These are phyloP conservation scores for Ceratocystis colombiana DNA, from an alignment of 2,329 filamentous ascomycete species.

Conservation along the genomic window DNA sequence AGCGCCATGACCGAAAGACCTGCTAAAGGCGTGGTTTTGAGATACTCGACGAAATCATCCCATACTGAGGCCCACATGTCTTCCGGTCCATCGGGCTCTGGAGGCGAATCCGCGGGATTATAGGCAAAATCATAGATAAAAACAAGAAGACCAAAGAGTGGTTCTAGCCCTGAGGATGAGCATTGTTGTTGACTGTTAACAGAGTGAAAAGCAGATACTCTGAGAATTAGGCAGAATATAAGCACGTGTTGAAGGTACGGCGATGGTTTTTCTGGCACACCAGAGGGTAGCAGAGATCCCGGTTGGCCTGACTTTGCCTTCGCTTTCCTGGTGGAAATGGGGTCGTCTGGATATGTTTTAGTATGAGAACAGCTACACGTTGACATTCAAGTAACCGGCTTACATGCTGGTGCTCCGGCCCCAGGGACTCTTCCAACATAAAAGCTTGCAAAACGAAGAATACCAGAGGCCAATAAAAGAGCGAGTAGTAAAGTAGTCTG, in stretches of 20 bases:
- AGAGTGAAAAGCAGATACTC: conserved; percentile 41
- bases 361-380: neutral
- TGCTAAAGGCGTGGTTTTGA: conserved; percentile 31
- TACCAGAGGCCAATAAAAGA: conserved; percentile 38
- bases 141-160: conserved; percentile 20
- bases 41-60: conserved; percentile 42
- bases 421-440: conserved; percentile 25
- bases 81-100: conserved; percentile 33
- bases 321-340: conserved; percentile 2
- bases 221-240: conserved; percentile 38
- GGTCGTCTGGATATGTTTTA: conserved; percentile 17
- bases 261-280: conserved; percentile 39
- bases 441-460: conserved; percentile 29
- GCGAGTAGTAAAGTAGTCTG: conserved; percentile 32
- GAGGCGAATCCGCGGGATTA: neutral
- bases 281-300: conserved; percentile 24
- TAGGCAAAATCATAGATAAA: conserved; percentile 24
- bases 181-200: conserved; percentile 43
- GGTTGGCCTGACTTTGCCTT: neutral
- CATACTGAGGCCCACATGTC: conserved; percentile 41
- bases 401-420: conserved; percentile 29
- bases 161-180: conserved; percentile 42
- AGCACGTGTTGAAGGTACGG: conserved; percentile 39
- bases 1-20: conserved; percentile 29
- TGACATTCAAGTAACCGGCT: neutral